phyloP scores from a whole-genome alignment of 169 alveolate genomes.

The Plasmodium inui region DNA sequence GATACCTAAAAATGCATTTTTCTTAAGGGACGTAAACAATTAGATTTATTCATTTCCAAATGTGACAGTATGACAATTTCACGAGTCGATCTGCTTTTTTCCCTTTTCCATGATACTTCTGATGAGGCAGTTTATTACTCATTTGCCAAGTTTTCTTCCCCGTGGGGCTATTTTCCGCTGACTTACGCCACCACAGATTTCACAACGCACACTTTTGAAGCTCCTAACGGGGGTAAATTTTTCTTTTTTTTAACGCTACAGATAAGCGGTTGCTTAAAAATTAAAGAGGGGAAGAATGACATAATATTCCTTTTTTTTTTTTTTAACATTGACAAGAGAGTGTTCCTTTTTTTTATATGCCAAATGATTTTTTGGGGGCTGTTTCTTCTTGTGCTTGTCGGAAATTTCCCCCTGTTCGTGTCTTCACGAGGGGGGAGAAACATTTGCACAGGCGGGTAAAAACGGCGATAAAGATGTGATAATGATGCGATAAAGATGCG shows the following conservation, averaged over 20 bases:
- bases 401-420: not conserved
- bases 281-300: not conserved
- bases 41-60: not conserved
- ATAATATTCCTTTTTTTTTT: not conserved
- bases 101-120: not conserved
- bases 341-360: not conserved
- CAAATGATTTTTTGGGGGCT: not conserved
- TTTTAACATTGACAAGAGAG: not conserved
- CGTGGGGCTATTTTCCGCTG: not conserved
- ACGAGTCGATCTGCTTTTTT: not conserved
- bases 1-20: not conserved
- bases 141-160: not conserved
- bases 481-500: not conserved
- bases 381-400: not conserved
- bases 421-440: not conserved
- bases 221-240: not conserved
- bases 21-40: not conserved
- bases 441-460: not conserved
- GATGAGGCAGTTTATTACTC: not conserved
- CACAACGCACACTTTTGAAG: conserved; percentile 4
- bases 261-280: not conserved
- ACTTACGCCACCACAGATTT: not conserved
- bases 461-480: not conserved
- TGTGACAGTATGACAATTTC: not conserved
- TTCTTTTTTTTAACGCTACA: not conserved